Evolutionary conservation across 2,329 filamentous ascomycete species (phyloP), one percentile per base, ranked within the genome.

Genomic region (Periglandula ipomoeae): DNA sequence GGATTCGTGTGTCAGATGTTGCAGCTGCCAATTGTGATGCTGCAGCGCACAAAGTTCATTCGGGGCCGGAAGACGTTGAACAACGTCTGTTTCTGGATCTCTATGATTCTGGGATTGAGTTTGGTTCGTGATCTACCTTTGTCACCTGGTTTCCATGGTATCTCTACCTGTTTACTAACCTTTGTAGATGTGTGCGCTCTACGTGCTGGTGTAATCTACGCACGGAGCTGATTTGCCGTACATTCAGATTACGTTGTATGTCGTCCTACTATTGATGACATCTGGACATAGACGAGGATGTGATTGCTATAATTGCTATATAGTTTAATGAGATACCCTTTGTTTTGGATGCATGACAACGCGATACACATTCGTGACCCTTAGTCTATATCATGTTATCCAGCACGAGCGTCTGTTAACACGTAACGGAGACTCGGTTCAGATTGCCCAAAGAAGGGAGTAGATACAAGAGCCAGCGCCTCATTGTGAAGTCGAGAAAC

Each of bases 1-100:
- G 93, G 91, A 9, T 95, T 96, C 63, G 61, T 94, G 19, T 86
- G 88, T 53, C 93, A 96, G 82, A 97, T 98, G 93, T 70, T 94
- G 53, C 93, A 98, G 73, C 77, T 97, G 57, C 93, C 93, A 1
- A 93, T 97, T 56, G 87, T 97, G n/a, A 81, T 90, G 65, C 71
- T 97, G 26, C 93, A 97, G 71, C 79, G 87, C 53, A 89, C 86
- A 4, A 79, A 74, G 52, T 88, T 81, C 72, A 81, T 97, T 34
- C 78, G 82, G 48, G 82, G 83, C 19, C 79, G 81, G 56, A 82
- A 82, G 62, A 84, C 90, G 26, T 71, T 95, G 50, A 96, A 96
- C 61, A 94, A 94, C 58, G 81, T 89, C 22, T 84, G 87, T 53
- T 95, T 95, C 63, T 95, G 90, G 90, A 84, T 81, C 60, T 89